A percentile compares a stretch with the other conserved stretches of the same genome.
These are phyloP conservation scores for Penicillium coprophilum DNA, from an alignment of 495 filamentous ascomycete genomes.

Conservation along the genomic window DNA sequence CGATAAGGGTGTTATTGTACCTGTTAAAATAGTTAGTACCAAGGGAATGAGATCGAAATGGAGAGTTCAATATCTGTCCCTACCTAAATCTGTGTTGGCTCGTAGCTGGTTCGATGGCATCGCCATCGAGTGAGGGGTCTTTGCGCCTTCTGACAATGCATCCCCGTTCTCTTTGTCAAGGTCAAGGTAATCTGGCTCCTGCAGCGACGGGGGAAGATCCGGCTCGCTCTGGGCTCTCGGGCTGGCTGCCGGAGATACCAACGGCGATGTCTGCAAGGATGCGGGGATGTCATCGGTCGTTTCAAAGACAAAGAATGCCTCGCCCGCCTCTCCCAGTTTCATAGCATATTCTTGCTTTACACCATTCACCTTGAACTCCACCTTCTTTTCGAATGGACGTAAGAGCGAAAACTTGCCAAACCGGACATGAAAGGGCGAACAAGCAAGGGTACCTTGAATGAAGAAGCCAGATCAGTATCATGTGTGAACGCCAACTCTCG, in stretches of 20 bases:
- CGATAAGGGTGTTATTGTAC: conserved; percentile 61
- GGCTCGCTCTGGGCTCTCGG: conserved; percentile 61
- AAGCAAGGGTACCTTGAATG: conserved; percentile 65
- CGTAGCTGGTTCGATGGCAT: conserved; percentile 45
- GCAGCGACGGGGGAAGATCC: conserved; percentile 55
- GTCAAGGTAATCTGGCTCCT: conserved; percentile 84
- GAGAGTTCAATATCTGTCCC: conserved; percentile 3
- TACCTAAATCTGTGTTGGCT: conserved; percentile 54
- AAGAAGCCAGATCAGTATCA: conserved; percentile 10
- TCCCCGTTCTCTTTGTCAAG: conserved; percentile 46
- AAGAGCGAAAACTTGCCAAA: conserved; percentile 98
- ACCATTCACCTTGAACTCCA: conserved; percentile 95
- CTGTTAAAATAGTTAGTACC: conserved; percentile 35
- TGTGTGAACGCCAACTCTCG: background rate
- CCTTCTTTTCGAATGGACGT: conserved; percentile 97
- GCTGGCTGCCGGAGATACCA: conserved; percentile 82
- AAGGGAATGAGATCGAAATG: background rate
- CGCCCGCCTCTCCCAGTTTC: conserved; percentile 96
- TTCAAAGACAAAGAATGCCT: conserved; percentile 98
- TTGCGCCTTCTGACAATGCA: conserved; percentile 29
- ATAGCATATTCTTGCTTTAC: conserved; percentile 90
- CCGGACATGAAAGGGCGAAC: conserved; percentile 97
- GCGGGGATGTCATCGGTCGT: conserved; percentile 85
- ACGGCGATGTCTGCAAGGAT: conserved; percentile 87
- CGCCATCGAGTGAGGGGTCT: conserved; percentile 23